Percentiles rank a stretch among this genome's conserved stretches.
These are phyloP conservation scores for sorghum (Sorghum bicolor) DNA, from an alignment of 176 grass and related monocot species.

Conservation along the genomic window DNA sequence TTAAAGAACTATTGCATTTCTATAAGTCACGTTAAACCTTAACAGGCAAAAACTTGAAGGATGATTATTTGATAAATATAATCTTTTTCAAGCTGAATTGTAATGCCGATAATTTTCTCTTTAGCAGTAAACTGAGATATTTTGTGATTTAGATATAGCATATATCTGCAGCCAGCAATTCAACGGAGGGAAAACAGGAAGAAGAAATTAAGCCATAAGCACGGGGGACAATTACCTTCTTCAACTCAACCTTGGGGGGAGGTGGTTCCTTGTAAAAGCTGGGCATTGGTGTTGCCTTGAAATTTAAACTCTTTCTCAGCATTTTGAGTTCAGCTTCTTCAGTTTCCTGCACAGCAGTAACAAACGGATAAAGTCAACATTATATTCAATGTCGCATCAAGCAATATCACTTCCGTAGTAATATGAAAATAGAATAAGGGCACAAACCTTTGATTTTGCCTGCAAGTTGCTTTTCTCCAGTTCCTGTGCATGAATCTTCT, in stretches of 20 bases:
- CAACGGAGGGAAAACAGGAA: not conserved
- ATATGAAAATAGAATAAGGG: conserved; percentile 5
- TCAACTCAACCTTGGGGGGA: conserved; percentile 59
- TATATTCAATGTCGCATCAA: not conserved
- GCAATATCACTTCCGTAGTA: conserved; percentile 10
- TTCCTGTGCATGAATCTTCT: conserved; percentile 65
- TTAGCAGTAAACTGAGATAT: not conserved
- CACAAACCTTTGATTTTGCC: conserved; percentile 56
- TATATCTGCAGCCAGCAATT: not conserved
- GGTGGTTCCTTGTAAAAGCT: conserved; percentile 65
- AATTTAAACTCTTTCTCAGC: conserved; percentile 60
- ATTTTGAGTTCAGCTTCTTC: conserved; percentile 60
- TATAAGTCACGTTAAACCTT: not conserved
- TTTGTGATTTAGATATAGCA: not conserved
- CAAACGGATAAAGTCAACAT: conserved; percentile 10
- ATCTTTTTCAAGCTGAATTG: conserved; percentile 2
- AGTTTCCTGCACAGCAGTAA: conserved; percentile 40
- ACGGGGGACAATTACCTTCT: conserved; percentile 45
- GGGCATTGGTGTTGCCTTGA: conserved; percentile 64
- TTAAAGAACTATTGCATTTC: not conserved
- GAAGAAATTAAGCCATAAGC: not conserved
- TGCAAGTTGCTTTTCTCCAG: conserved; percentile 54
- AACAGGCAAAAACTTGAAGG: not conserved
- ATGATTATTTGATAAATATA: not conserved
- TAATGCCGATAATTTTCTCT: not conserved